Evolutionary conservation across 2,329 filamentous ascomycete species (phyloP).

Genomic region (Gnomoniopsis sp.): DNA sequence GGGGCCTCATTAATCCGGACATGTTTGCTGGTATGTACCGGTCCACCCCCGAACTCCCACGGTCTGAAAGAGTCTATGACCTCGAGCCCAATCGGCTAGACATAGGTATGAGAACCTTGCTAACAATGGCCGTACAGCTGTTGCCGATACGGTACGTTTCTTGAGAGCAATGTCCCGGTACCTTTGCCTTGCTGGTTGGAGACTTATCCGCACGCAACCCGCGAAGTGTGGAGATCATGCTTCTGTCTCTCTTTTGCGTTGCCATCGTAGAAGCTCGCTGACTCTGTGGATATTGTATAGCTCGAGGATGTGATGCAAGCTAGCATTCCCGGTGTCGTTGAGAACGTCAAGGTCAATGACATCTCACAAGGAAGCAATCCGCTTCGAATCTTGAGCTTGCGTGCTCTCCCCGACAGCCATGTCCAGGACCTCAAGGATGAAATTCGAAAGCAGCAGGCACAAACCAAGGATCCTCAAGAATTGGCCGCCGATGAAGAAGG

Average conservation of each 20-base stretch:
- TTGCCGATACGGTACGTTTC: slow-evolving; percentile 53
- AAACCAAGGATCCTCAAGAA: slow-evolving; percentile 81
- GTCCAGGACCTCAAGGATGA: slow-evolving; percentile 79
- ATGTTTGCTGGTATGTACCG: slow-evolving; percentile 82
- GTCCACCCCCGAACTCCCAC: too few relatives aligned
- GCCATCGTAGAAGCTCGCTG: too few relatives aligned
- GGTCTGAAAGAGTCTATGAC: too few relatives aligned
- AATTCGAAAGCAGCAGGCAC: slow-evolving; percentile 73
- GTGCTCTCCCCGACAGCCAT: slow-evolving; percentile 78
- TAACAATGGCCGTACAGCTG: background rate
- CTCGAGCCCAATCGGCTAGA: too few relatives aligned
- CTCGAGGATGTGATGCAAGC: slow-evolving; percentile 87
- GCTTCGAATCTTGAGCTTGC: slow-evolving; percentile 79
- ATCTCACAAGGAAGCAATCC: slow-evolving; percentile 94
- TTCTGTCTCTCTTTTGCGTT: too few relatives aligned
- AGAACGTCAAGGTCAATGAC: slow-evolving; percentile 91
- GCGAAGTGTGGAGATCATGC: too few relatives aligned
- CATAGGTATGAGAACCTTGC: too few relatives aligned
- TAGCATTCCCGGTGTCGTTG: slow-evolving; percentile 84
- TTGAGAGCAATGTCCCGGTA: too few relatives aligned
- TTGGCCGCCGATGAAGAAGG: slow-evolving; percentile 85
- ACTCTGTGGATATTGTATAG: too few relatives aligned
- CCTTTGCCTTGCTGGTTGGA: too few relatives aligned
- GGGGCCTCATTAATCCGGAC: slow-evolving; percentile 91
- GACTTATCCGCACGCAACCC: too few relatives aligned